Evolutionary conservation across 768 basidiomycete genomes (phyloP).

Genomic region (Phanerodontia chrysosporium): DNA sequence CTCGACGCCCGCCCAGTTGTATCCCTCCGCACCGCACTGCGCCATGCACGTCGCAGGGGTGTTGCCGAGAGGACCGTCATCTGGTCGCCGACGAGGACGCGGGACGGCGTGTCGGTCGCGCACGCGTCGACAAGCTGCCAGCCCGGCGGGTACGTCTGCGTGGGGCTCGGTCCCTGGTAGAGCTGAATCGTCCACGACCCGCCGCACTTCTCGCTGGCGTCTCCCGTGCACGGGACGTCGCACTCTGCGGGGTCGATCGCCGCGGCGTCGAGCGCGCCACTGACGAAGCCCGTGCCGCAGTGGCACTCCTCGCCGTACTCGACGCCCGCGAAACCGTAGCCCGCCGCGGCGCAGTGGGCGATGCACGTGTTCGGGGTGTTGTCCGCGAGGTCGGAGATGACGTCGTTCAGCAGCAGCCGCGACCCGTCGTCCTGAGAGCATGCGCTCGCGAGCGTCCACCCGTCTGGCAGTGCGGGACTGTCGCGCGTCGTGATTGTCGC

Average conservation of each 20-base stretch:
- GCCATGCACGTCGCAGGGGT: constrained; percentile 17
- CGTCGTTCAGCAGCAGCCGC: constrained; percentile 14
- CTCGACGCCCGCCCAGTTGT: constrained; percentile 22
- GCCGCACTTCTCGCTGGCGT: constrained; percentile 14
- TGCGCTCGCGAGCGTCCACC: constrained; percentile 13
- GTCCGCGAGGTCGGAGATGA: constrained; percentile 9
- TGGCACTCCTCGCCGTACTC: constrained; percentile 13
- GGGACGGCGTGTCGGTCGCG: constrained; percentile 15
- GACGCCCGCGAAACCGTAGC: constrained; percentile 11
- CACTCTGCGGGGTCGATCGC: constrained; percentile 10
- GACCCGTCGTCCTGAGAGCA: constrained; percentile 18
- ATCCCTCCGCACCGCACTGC: constrained; percentile 15
- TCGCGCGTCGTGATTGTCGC: not conserved
- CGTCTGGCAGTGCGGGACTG: constrained; percentile 10
- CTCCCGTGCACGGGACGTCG: constrained; percentile 13
- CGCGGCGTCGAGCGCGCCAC: not conserved
- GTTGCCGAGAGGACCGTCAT: constrained; percentile 13
- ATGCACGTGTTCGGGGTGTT: constrained; percentile 9
- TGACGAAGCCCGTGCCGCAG: constrained; percentile 11
- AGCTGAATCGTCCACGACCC: constrained; percentile 20
- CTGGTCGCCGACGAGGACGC: constrained; percentile 17
- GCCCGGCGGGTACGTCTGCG: constrained; percentile 10
- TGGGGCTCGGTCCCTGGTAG: not conserved
- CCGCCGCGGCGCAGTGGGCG: not conserved
- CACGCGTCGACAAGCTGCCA: constrained; percentile 14